A percentile compares a stretch with the other conserved stretches of the same genome.
These are phyloP conservation scores for Bonia amplexicaulis DNA, from an alignment of 176 grass and related monocot species.

Conservation along the genomic window DNA sequence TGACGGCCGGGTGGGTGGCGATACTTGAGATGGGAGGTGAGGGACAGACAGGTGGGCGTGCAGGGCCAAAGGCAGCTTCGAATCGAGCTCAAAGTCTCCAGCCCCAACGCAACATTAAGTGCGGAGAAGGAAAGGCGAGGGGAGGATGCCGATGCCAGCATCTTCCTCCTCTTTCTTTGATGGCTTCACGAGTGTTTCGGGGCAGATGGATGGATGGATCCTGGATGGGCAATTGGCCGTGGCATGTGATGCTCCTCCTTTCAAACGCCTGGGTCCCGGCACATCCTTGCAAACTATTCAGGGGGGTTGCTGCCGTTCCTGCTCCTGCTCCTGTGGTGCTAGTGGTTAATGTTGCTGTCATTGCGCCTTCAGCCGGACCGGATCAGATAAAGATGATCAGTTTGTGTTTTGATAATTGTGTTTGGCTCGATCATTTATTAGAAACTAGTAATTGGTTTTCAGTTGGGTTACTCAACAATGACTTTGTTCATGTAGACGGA, in stretches of 20 bases:
- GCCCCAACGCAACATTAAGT: conserved; percentile 26
- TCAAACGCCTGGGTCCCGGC: conserved; percentile 2
- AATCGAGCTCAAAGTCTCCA: neutral
- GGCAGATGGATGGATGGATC: neutral
- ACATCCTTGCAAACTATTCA: neutral
- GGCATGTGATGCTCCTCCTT: conserved; percentile 25
- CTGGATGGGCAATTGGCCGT: neutral
- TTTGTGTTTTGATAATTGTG: neutral
- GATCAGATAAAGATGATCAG: neutral
- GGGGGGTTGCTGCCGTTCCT: neutral
- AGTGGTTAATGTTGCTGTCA: conserved; percentile 37
- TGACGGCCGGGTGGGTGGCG: neutral
- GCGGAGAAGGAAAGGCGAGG: conserved; percentile 30
- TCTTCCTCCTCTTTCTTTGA: neutral
- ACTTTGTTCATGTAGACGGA: neutral
- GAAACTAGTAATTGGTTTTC: neutral
- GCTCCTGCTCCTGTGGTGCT: neutral
- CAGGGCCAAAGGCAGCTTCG: neutral
- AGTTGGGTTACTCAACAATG: conserved; percentile 12
- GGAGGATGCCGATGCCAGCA: neutral
- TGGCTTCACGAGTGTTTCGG: conserved; percentile 3
- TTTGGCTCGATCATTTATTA: neutral
- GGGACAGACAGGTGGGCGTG: neutral
- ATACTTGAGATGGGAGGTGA: neutral
- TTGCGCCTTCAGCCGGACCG: neutral